Percentiles rank a stretch among this genome's conserved stretches.
phyloP scores from a whole-genome alignment of 108 stramenopile species.

The Cylindrotheca fusiformis region DNA sequence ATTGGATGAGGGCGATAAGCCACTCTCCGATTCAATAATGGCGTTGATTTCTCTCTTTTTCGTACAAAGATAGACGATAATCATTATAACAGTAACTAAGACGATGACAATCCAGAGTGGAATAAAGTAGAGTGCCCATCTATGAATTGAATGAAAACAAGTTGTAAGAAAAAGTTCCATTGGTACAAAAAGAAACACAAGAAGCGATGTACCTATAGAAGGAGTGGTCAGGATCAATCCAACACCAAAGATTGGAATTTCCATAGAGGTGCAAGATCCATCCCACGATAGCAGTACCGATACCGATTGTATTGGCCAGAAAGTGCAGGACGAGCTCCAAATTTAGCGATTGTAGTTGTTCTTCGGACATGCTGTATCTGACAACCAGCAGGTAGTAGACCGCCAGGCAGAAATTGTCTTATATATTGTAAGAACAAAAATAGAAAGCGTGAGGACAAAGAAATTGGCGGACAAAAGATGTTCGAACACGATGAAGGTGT shows the following conservation, averaged over 20 bases:
- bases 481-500: not conserved
- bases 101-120: conserved; percentile 18
- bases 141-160: not conserved
- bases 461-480: conserved; percentile 15
- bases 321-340: conserved; percentile 30
- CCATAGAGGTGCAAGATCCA: conserved; percentile 38
- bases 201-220: not conserved
- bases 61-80: conserved; percentile 4
- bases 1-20: not conserved
- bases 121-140: conserved; percentile 12
- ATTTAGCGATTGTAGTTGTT: not conserved
- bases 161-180: no score
- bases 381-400: conserved; percentile 24
- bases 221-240: conserved; percentile 24
- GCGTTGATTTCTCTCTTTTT: not conserved
- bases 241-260: conserved; percentile 53
- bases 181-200: no score
- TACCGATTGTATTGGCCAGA: conserved; percentile 22
- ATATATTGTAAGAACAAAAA: conserved; percentile 14
- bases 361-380: conserved; percentile 11
- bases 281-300: conserved; percentile 23
- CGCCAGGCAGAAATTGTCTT: conserved; percentile 16
- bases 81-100: conserved; percentile 12
- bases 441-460: conserved; percentile 9
- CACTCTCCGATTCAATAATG: not conserved